A percentile compares a stretch with the other conserved stretches of the same genome.
phyloP scores from a whole-genome alignment of 768 basidiomycete species.

The Kwoniella newhampshirensis region DNA sequence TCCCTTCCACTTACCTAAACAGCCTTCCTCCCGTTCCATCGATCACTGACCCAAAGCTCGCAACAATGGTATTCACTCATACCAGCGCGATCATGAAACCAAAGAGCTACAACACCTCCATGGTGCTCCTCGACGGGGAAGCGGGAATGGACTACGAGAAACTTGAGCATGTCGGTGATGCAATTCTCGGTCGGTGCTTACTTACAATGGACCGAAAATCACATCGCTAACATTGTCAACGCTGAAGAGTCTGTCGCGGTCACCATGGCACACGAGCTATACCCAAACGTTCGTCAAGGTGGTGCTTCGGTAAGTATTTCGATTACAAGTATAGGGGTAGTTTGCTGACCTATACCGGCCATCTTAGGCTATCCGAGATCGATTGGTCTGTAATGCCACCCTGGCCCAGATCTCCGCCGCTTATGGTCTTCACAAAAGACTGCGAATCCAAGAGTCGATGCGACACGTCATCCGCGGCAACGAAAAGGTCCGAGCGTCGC shows the following conservation, averaged over 20 bases:
- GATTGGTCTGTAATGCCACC: constrained; percentile 31
- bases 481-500: constrained; percentile 28
- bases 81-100: background rate
- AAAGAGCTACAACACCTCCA: constrained; percentile 7
- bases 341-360: background rate
- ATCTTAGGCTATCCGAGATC: constrained; percentile 29
- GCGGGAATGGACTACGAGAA: constrained; percentile 16
- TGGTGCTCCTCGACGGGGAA: constrained; percentile 2
- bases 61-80: constrained; percentile 21
- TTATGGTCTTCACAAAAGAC: constrained; percentile 24
- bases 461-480: constrained; percentile 9
- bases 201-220: too few species aligned
- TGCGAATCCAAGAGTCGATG: background rate
- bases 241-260: constrained; percentile 5
- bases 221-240: background rate
- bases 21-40: constrained; percentile 21
- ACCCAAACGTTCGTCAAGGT: constrained; percentile 18
- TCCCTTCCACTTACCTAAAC: background rate
- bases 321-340: background rate
- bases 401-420: constrained; percentile 33
- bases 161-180: constrained; percentile 25
- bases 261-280: constrained; percentile 11
- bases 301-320: constrained; percentile 10
- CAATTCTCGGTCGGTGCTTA: constrained; percentile 9
- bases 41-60: constrained; percentile 9